Evolutionary conservation across 192 early-diverging fungal genomes (phyloP), one percentile per base, ranked within the genome.

Genomic region (Gorgonomyces haynaldii): DNA sequence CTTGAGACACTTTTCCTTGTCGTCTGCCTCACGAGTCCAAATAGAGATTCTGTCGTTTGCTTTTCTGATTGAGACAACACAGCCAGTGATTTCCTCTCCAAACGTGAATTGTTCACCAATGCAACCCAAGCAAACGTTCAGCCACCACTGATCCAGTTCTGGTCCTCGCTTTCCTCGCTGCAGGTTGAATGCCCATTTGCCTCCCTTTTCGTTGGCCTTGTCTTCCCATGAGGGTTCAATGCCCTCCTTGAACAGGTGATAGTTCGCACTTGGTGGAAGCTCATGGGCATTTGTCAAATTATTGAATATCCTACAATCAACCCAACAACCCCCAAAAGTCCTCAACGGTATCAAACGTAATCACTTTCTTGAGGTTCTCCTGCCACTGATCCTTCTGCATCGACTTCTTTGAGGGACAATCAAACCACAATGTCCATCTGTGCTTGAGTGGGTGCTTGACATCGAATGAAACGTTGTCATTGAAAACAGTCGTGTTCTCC

Each of bases 161-260:
- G 74, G 75, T 46, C 70, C 80, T 16, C 77, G 72, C 52, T 81
- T 82, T 42, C 62, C 67, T 53, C 82, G 73, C 40, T 76, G 75
- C 42, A 90, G 62, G 47, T 76, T 67, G 43, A 85, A 68, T 41
- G 79, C 78, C 86, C 91, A 95, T 62, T 91, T 91, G 28, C 91
- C 91, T 49, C 94, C 91, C 25, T 89, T 67, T 32, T 65, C 74
- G 76, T 98, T 98, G 30, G 67, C 78, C 8, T 80, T 63, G 55
- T 98, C 91, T 67, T 98, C 94, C 91, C 94, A 94, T 78, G 82
- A 81, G 6, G 91, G 94, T 61, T 80, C 76, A 47, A 95, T 69
- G 16, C 89, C 90, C 38, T 84, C 67, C 67, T 90, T 87, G 76
- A 97, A 97, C 45, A 96, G 56, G 48, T 93, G 90, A 61, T 90